Evolutionary conservation across 2,329 filamentous ascomycete species (phyloP), one percentile per base, ranked within the genome.

Genomic region (Fusarium lateritium): DNA sequence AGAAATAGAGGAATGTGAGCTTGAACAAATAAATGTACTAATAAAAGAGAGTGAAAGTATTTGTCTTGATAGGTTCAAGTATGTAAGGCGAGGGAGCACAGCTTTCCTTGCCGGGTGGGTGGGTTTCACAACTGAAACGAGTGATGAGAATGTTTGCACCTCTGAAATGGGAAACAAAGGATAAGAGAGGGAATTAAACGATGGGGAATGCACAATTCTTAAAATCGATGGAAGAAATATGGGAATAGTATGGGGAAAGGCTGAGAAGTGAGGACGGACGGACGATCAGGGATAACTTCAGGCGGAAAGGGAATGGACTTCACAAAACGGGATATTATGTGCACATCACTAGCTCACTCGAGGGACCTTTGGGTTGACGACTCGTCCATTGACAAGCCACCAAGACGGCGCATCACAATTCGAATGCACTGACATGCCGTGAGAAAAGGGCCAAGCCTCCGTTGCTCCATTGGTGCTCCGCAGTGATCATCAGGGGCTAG

Each of bases 51-150:
- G 39, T 57, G 50, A 28, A 54, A 26, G 31, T 69, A 56, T 38
- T 38, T 51, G 47, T 54, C 33, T 45, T 52, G 51, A 58, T 47
- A 44, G 39, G 46, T 50, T 52, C 44, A 56, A 50, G 56, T 63
- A 54, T 61, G 45, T 43, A 54, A 67, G 47, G 61, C 43, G 56
- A 70, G 70, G 72, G 65, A 74, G 72, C 72, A 64, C 72, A 74
- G 72, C 72, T 74, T 65, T 67, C 66, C 68, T 66, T 39, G 56
- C 49, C 53, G 49, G 55, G 38, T 44, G 49, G 55, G 38, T 44
- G 43, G 45, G 72, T 73, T 65, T 51, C 59, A 73, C 70, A 70
- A 47, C 56, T 58, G 72, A 74, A 70, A 69, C 56, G 70, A 73
- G 60, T 45, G 62, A 40, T 58, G 53, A 45, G 52, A 38, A 59